Evolutionary conservation across 2,329 filamentous ascomycete species (phyloP).

Genomic region (Pyricularia grisea): DNA sequence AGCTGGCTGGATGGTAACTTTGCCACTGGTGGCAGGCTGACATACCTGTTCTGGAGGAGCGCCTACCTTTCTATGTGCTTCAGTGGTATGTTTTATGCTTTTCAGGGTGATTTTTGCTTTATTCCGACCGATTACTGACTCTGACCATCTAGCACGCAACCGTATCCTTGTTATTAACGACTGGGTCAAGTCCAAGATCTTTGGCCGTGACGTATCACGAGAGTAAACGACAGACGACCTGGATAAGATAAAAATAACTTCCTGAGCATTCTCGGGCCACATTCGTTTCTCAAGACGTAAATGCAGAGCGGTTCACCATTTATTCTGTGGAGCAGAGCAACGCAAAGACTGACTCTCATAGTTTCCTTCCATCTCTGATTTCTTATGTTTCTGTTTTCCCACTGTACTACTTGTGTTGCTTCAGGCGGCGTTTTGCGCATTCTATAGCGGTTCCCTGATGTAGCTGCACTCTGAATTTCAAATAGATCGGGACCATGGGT

Average conservation of each 20-base stretch:
- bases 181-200: conserved; percentile 95
- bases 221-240: conserved; percentile 42
- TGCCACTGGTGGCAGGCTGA: conserved; percentile 84
- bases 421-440: background rate
- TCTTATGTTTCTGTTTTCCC: background rate
- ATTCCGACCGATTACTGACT: conserved; percentile 10
- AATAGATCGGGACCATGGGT: background rate
- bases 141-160: conserved; percentile 62
- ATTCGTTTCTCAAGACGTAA: background rate
- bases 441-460: background rate
- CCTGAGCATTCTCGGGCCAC: background rate
- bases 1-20: conserved; percentile 97
- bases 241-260: background rate
- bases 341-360: background rate
- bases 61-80: conserved; percentile 99
- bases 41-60: conserved; percentile 96
- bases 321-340: background rate
- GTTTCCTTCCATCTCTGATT: background rate
- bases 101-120: background rate
- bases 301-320: background rate
- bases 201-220: conserved; percentile 87
- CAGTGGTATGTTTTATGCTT: conserved; percentile 64
- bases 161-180: conserved; percentile 86
- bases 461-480: background rate
- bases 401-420: background rate